These are phyloP conservation scores for Centrapalus pauciflorus DNA, from an alignment of 129 eudicot species.

Conservation along the genomic window DNA sequence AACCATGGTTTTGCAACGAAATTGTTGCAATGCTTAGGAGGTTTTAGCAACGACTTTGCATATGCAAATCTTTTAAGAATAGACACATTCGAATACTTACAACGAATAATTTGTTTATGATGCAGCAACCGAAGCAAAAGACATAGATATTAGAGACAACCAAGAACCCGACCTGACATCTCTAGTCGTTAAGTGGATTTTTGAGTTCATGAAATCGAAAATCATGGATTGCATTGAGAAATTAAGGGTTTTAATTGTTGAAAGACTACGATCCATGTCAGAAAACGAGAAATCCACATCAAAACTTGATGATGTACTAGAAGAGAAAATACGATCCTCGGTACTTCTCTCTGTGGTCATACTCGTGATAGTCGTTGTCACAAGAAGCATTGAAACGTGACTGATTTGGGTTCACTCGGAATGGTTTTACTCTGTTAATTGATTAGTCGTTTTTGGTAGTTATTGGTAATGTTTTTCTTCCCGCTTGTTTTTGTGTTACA, in stretches of 20 bases:
- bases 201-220: slow-evolving; percentile 28
- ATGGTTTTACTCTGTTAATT: too few relatives aligned
- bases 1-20: background rate
- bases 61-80: background rate
- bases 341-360: slow-evolving; percentile 49
- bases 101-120: background rate
- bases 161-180: slow-evolving; percentile 33
- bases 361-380: slow-evolving; percentile 49
- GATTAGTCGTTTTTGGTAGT: background rate
- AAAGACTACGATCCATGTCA: background rate
- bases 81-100: background rate
- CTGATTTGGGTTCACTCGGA: too few relatives aligned
- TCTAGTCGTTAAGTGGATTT: slow-evolving; percentile 42
- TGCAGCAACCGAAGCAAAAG: slow-evolving; percentile 24
- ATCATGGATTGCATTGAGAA: slow-evolving; percentile 35
- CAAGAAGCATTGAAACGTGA: slow-evolving; percentile 32
- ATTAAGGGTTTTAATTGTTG: slow-evolving; percentile 27
- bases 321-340: slow-evolving; percentile 49
- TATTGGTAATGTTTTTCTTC: too few relatives aligned
- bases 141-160: background rate
- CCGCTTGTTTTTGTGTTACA: too few relatives aligned
- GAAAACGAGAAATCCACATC: slow-evolving; percentile 20
- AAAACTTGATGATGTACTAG: slow-evolving; percentile 25
- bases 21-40: background rate
- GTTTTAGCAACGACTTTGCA: background rate